Base-by-base conservation (phyloP, 192 early-diverging fungal genomes). In the Coemansia sp. region DNA sequence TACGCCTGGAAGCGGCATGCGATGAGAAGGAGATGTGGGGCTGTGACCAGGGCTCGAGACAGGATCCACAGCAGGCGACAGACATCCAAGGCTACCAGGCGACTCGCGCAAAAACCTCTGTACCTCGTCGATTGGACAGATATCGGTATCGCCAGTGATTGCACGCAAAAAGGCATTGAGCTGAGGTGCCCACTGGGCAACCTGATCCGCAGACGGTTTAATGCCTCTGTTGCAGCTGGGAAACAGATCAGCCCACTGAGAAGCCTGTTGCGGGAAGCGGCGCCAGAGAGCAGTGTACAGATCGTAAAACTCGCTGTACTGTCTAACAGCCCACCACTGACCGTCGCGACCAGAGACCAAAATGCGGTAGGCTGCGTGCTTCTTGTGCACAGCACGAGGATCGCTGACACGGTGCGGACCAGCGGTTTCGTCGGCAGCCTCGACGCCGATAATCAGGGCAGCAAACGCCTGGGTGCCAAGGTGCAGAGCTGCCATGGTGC, bases 241-340 rank as follows among this genome's bases (percentile, higher is more conserved):
- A 35, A 85, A 85, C 68, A 76, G 37, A 18, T 77, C 75, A 59
- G 59, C 66, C 80, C 74, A 75, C 56, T 38, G 54, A 35, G 53
- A n/a, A 11, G 68, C 52, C 18, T 64, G 72, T 45, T 73, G 62
- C 8, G 74, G 72, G 66, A 68, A 74, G 32, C 53, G 73, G 51
- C 76, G 73, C 20, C 66, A 64, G 18, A 85, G 65, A 18, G 59
- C 60, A 0, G 36, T 28, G 58, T 51, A 74, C 22, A 85, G 75
- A 14, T 85, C 72, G 68, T 80, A 51, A 63, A 85, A 85, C 66
- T 85, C 83, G 68, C 73, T 75, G 71, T 78, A 85, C 41, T 71
- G 67, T 8, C 78, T 72, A 35, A 71, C 55, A 12, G 58, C 73
- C 83, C 83, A 85, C 70, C 72, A 74, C 61, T 85, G 83, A 11